Evolutionary conservation across 768 basidiomycete genomes (phyloP), one percentile per base, ranked within the genome.

Genomic region (Collybia sp.): DNA sequence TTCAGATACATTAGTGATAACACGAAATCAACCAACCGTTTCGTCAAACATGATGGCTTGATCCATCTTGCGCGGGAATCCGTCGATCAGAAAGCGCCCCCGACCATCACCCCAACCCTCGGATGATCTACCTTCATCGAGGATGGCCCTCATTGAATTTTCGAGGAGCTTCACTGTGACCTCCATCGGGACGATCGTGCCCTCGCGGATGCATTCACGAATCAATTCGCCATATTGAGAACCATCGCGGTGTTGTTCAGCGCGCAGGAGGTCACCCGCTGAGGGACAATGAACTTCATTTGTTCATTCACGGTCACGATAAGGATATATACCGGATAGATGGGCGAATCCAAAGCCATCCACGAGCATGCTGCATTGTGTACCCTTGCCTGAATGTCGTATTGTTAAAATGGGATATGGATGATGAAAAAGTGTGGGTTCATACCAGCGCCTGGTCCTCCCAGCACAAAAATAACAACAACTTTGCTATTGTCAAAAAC

Each of bases 61-160:
- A 62, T 99, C 96, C 93, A 98, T 93, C 74, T 98, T 93, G 50
- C 95, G 80, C 45, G 95, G 96, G 68, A 98, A 98, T 1, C 95
- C 96, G 52, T 99, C 95, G 51, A 99, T 84, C 56, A 98, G 75
- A 74, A 98, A 99, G 39, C 92, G 82, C 30, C 90, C 91, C 43
- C 67, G 70, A 18, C 85, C 89, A 30, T 78, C 68, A 8, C 62
- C 64, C 92, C 91, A 93, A 16, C 79, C 82, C 6, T 73, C 68
- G 10, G 71, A 70, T 0, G 65, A 46, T 41, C 60, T 64, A 15
- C 56, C 56, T 58, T 76, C 66, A 30, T 67, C 54, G 33, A 93
- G 61, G 11, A 79, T 79, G 34, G 66, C 77, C 17, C 62, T 57
- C 88, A 99, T 98, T 6, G 95, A 93, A 59, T 88, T 93, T 72